Base-by-base conservation (phyloP, 129 eudicot genomes). In the Flaveria trinervia region DNA sequence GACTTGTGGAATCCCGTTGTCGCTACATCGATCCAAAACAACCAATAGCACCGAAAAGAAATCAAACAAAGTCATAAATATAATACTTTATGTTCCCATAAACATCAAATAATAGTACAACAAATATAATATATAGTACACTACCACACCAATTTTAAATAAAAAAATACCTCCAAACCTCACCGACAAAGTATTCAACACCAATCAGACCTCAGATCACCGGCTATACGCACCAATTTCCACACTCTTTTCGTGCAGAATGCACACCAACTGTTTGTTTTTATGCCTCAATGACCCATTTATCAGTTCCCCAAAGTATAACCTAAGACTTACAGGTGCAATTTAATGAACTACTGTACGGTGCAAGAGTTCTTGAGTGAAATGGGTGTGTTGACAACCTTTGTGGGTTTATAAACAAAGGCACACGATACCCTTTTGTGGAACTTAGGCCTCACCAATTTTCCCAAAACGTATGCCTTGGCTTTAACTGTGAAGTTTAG, bases 381-480 rank as follows among this genome's bases (percentile, higher is more conserved):
- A 12, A 86, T 28, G 41, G 92, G 86, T 39, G 26, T 59, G 33
- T 83, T 84, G 85, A 73, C 28, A 54, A 86, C 86, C 65, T 84
- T 88, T 62, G 75, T 76, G 16, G 97, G 97, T 70, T 77, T 89
- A 84, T 89, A 74, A 67, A 77, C 75, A 12, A 88, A 68, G n/a
- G 83, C 44, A 79, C 98, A 89, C 5, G 86, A 85, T 4, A 92
- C 81, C 54, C 73, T 64, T 71, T 77, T 92, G 75, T 79, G 39
- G 73, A 90, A 92, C 84, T 83, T 92, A 43, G 96, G 90, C 80
- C 90, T 92, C 28, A 92, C 96, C 82, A 90, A 43, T 60, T 80
- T 83, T 12, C 98, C 98, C 74, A 93, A 51, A 43, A 90, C 92
- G 55, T 93, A 90, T 2, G 90, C 97, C 62, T 85, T 80, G 68